phyloP scores from a whole-genome alignment of 2,329 filamentous ascomycete genomes.

The Monosporascus sp. region DNA sequence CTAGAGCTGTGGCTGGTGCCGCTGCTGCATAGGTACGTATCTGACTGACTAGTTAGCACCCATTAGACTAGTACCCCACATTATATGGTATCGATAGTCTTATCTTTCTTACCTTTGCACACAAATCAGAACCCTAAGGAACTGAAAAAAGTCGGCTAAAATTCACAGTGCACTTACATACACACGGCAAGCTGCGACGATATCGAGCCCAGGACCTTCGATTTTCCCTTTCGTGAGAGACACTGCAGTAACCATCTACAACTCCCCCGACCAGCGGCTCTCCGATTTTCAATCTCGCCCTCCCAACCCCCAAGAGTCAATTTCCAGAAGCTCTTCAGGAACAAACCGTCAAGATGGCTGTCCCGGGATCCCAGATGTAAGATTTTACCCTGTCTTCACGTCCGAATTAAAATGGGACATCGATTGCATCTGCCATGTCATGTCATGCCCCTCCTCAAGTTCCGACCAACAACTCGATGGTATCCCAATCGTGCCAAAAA shows the following conservation, averaged over 20 bases:
- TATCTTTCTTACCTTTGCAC: conserved; percentile 6
- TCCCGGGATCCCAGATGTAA: conserved; percentile 59
- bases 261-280: not conserved
- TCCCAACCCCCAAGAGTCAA: conserved; percentile 23
- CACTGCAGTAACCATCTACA: conserved; percentile 11
- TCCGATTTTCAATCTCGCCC: conserved; percentile 6
- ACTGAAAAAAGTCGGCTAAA: conserved; percentile 18
- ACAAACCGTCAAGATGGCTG: conserved; percentile 50
- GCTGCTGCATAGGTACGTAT: conserved; percentile 10
- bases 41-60: not conserved
- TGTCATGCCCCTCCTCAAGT: conserved; percentile 3
- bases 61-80: not conserved
- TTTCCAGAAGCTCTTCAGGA: conserved; percentile 31
- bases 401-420: no score
- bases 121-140: conserved; percentile 27
- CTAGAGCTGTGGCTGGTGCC: conserved; percentile 12
- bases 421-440: conserved; percentile 1
- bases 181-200: conserved; percentile 1
- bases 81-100: not conserved
- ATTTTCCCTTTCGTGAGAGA: conserved; percentile 13
- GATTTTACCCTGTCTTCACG: conserved; percentile 21
- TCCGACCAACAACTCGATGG: no score
- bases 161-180: conserved; percentile 17
- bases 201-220: conserved; percentile 16
- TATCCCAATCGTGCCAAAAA: no score